Base-by-base conservation (phyloP, 768 basidiomycete species). In the Trametes sanguinea region DNA sequence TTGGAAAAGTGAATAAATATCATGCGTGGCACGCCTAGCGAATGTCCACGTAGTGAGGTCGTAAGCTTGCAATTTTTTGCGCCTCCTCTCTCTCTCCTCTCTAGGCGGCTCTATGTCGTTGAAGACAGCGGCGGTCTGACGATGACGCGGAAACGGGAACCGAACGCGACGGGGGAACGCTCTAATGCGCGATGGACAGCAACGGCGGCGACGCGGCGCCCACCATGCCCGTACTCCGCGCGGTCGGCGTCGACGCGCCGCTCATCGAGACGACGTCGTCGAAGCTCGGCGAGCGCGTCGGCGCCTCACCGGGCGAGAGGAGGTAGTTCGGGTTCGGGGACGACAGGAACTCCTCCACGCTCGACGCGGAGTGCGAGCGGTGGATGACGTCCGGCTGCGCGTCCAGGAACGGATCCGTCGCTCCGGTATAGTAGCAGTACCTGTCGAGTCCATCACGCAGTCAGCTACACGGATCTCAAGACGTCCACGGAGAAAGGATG, bases 371-470 rank as follows among this genome's bases (percentile, higher is more conserved):
- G 6, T 77, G 77, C 43, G 80, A 77, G 50, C 80, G 78, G 17
- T 77, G 72, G 9, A 79, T 61, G 4, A 35, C 30, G 44, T 71
- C 72, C 22, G 69, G 60, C 0, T 72, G 57, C 27, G 71, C 71
- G 51, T 73, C 74, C n/a, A 73, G 62, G 54, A 73, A 35, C 3
- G 75, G 69, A 37, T 79, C 82, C 3, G 40, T 40, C 39, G 78
- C 67, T 1, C 90, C 90, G 2, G 90, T 92, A 74, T 83, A 92
- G 75, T 92, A 92, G 76, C 90, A 92, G 73, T 88, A 92, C 67
- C 90, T 92, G 29, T n/a, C 56, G 11, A 27, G 10, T 22, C 39
- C 29, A 16, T 57, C 44, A 29, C 6, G n/a, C 14, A 22, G 50
- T 53, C 35, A 57, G 64, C 22, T 5, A 16, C 54, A 6, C 7